phyloP scores from a whole-genome alignment of 768 basidiomycete genomes.

The Hydnum rufescens region DNA sequence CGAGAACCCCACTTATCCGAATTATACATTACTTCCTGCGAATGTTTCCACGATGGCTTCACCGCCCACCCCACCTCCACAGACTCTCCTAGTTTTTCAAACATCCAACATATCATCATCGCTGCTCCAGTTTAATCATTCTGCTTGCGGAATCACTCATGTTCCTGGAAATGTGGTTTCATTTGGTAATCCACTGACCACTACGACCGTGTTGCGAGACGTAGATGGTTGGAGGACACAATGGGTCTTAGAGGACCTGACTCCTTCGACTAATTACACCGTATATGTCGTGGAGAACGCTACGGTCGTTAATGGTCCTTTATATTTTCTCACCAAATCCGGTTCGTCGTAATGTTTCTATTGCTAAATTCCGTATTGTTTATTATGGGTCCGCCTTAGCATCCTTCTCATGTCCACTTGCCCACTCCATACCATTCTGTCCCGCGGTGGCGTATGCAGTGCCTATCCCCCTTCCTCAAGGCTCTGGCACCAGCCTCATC shows the following conservation, averaged over 20 bases:
- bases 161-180: slow-evolving; percentile 15
- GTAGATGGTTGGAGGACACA: slow-evolving; percentile 42
- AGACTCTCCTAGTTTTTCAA: slow-evolving; percentile 36
- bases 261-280: slow-evolving; percentile 57
- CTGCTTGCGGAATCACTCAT: slow-evolving; percentile 32
- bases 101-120: slow-evolving; percentile 20
- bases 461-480: slow-evolving; percentile 36
- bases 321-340: slow-evolving; percentile 59
- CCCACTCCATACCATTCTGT: slow-evolving; percentile 54
- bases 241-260: slow-evolving; percentile 41
- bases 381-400: slow-evolving; percentile 20
- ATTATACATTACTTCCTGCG: slow-evolving; percentile 49
- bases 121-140: slow-evolving; percentile 11
- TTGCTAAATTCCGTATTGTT: background rate
- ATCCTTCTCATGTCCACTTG: slow-evolving; percentile 47
- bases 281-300: slow-evolving; percentile 40
- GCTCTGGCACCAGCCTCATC: slow-evolving; percentile 27
- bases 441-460: slow-evolving; percentile 49
- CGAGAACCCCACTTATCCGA: slow-evolving; percentile 37
- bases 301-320: slow-evolving; percentile 41
- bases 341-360: slow-evolving; percentile 22
- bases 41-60: slow-evolving; percentile 28
- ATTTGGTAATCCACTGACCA: slow-evolving; percentile 22
- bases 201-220: slow-evolving; percentile 34
- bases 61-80: slow-evolving; percentile 20